phyloP scores from a whole-genome alignment of 2,329 filamentous ascomycete species.

The Neofusicoccum kwambonambiense region DNA sequence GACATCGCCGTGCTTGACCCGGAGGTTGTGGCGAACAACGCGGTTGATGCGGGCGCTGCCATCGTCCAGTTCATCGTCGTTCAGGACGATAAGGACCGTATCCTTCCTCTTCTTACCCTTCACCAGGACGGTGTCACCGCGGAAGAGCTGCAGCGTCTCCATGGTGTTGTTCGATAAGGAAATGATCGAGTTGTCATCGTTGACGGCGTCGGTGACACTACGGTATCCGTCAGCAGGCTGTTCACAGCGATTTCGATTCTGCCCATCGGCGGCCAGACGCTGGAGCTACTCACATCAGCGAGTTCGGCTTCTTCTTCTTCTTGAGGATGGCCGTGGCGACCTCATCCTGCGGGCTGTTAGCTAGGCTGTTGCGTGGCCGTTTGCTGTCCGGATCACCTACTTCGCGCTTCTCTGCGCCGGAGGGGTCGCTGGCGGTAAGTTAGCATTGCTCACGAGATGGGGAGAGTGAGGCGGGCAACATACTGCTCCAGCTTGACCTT shows the following conservation, averaged over 20 bases:
- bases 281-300: conserved; percentile 72
- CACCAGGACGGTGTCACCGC: conserved; percentile 94
- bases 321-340: conserved; percentile 95
- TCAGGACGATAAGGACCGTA: conserved; percentile 94
- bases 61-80: conserved; percentile 97
- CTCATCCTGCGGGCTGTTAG: conserved; percentile 66
- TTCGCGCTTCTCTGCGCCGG: conserved; percentile 81
- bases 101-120: conserved; percentile 99
- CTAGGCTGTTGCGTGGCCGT: conserved; percentile 21
- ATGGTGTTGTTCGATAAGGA: conserved; percentile 98
- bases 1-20: conserved; percentile 97
- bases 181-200: conserved; percentile 99
- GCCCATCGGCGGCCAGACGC: neutral
- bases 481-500: conserved; percentile 51
- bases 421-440: conserved; percentile 69
- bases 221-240: conserved; percentile 31
- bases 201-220: conserved; percentile 96
- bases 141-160: conserved; percentile 97
- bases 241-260: neutral
- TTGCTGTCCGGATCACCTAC: conserved; percentile 52
- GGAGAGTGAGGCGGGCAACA: conserved; percentile 25
- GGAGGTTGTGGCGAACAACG: conserved; percentile 95
- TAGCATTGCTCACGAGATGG: conserved; percentile 33
- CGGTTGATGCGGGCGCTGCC: conserved; percentile 97
- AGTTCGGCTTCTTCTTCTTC: conserved; percentile 99